Percentiles rank a stretch among this genome's conserved stretches.
These are phyloP conservation scores for Zymoseptoria ardabiliae DNA, from an alignment of 2,329 filamentous ascomycete species.

Conservation along the genomic window DNA sequence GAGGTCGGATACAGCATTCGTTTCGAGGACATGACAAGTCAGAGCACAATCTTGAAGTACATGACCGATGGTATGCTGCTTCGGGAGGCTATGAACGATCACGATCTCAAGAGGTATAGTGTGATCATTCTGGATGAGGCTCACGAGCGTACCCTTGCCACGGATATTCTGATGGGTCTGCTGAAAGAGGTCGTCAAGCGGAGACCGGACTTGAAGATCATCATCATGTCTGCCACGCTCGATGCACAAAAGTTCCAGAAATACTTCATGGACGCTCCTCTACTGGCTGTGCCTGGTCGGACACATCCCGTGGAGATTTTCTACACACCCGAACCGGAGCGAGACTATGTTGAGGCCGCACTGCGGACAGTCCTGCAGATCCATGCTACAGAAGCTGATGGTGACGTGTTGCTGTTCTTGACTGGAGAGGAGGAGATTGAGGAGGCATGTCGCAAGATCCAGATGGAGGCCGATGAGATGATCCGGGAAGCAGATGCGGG, in stretches of 20 bases:
- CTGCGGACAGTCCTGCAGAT: slow-evolving; percentile 94
- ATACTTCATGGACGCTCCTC: slow-evolving; percentile 90
- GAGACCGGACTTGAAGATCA: slow-evolving; percentile 87
- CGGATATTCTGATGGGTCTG: slow-evolving; percentile 94
- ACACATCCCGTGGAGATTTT: slow-evolving; percentile 97
- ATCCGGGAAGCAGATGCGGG: slow-evolving; percentile 84
- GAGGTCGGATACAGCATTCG: slow-evolving; percentile 98
- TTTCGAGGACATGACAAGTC: slow-evolving; percentile 90
- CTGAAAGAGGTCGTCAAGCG: slow-evolving; percentile 81
- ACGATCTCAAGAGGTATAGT: slow-evolving; percentile 83
- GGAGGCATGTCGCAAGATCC: slow-evolving; percentile 87
- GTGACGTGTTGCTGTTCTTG: slow-evolving; percentile 88
- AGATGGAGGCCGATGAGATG: slow-evolving; percentile 84
- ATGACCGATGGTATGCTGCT: slow-evolving; percentile 99
- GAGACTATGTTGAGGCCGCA: slow-evolving; percentile 93
- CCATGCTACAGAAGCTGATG: slow-evolving; percentile 83
- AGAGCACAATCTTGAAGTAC: slow-evolving; percentile 91
- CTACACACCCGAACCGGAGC: slow-evolving; percentile 92
- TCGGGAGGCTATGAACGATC: slow-evolving; percentile 93
- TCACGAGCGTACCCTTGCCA: slow-evolving; percentile 93
- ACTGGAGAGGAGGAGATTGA: slow-evolving; percentile 99
- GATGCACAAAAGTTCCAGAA: slow-evolving; percentile 97
- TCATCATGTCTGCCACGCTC: slow-evolving; percentile 97
- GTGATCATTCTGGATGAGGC: slow-evolving; percentile 98
- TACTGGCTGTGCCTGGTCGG: slow-evolving; percentile 88